A percentile compares a stretch with the other conserved stretches of the same genome.
Conservation (phyloP, 2,329 filamentous ascomycete species). For the Zalaria sp. region DNA sequence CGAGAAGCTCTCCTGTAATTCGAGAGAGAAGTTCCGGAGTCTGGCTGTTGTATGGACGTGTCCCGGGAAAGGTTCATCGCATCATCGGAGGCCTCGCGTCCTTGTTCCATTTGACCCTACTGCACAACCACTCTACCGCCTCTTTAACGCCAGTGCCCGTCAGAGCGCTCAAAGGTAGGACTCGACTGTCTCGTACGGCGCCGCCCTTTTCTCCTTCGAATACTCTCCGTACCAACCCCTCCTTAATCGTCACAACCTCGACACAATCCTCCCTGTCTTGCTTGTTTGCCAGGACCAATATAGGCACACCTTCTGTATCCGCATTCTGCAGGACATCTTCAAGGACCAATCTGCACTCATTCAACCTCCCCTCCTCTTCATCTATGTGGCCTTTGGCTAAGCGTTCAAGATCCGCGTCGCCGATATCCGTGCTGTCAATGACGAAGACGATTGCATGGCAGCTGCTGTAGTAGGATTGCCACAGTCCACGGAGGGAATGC, state of each 20-base stretch:
- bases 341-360: constrained; percentile 79
- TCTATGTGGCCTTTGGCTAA: constrained; percentile 17
- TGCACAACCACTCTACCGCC: constrained; percentile 93
- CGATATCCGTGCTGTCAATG: constrained; percentile 87
- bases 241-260: constrained; percentile 94
- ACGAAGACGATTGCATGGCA: constrained; percentile 98
- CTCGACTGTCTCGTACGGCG: constrained; percentile 77
- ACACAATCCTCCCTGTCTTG: constrained; percentile 96
- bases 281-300: constrained; percentile 91
- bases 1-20: too few species aligned
- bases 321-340: constrained; percentile 80
- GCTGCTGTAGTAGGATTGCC: constrained; percentile 89
- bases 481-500: constrained; percentile 72
- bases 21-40: too few species aligned
- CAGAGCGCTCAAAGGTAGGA: constrained; percentile 83
- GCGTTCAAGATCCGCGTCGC: constrained; percentile 57
- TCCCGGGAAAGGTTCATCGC: constrained; percentile 40
- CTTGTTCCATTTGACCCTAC: constrained; percentile 90
- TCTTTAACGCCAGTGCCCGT: constrained; percentile 73
- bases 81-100: constrained; percentile 84
- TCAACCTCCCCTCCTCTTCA: constrained; percentile 44
- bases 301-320: constrained; percentile 80
- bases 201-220: constrained; percentile 86
- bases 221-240: constrained; percentile 86
- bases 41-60: too few species aligned